Evolutionary conservation across 805 yeast genomes (phyloP), one percentile per base, ranked within the genome.

Genomic region (Debaryomyces hansenii): DNA sequence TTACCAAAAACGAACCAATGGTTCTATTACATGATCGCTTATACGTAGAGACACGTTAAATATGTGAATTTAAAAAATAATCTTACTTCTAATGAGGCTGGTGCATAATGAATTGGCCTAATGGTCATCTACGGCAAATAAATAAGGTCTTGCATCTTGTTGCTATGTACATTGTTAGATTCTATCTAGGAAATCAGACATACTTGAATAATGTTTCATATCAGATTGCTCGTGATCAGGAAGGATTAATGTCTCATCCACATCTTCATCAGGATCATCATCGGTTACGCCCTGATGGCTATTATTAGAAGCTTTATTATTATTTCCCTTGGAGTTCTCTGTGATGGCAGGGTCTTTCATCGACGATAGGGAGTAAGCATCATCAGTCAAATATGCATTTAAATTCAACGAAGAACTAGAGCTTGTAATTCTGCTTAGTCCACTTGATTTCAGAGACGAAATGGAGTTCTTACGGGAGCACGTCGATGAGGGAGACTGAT

Each of bases 341-440:
- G 33, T 16, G 42, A 28, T 21, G 10, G 40, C 34, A 7, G 37
- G 28, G n/a, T 43, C 35, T 4, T 45, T 31, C 10, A 33, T 31
- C 20, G 53, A 40, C 14, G 36, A 9, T 7, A 36, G 15, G 8
- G 55, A 40, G n/a, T 28, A 53, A 1, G 55, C 47, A 29, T 64
- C 72, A 44, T 69, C 76, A 12, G 74, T 70, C 44, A 72, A 60
- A 48, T 69, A 72, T 8, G 74, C 77, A 46, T 72, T 67, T 40
- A 72, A 60, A 49, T 72, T 72, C 29, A 72, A 57, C 24, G 73
- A 67, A 20, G 74, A 67, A 45, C 67, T 66, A 27, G 74, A 67
- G 47, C 74, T 68, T 33, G 75, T 60, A 32, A 72, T 67, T 31
- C 68, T 59, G 42, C 61, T 52, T 9, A 72, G 56, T 5, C 63